These are phyloP conservation scores for Verticillium alfalfae DNA, from an alignment of 2,329 filamentous ascomycete genomes.

Conservation along the genomic window DNA sequence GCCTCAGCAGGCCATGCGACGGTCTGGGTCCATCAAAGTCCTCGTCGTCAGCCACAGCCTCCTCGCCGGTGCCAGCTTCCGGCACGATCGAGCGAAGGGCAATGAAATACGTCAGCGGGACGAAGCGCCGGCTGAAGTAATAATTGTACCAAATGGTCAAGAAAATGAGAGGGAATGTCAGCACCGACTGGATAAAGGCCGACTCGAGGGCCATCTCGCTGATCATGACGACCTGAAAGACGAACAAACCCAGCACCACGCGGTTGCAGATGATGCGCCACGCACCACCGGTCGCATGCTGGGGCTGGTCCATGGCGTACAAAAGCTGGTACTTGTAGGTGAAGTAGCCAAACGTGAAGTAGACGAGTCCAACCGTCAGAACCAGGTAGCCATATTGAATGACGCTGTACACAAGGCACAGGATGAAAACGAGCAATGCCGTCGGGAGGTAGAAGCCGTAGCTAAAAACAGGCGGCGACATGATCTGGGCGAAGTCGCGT, in stretches of 20 bases:
- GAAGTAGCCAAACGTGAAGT: conserved; percentile 79
- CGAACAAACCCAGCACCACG: conserved; percentile 74
- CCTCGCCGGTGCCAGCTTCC: conserved; percentile 32
- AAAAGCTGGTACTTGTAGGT: conserved; percentile 96
- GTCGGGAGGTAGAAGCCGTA: conserved; percentile 96
- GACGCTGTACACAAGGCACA: conserved; percentile 92
- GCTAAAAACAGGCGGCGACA: conserved; percentile 79
- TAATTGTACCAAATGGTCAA: conserved; percentile 86
- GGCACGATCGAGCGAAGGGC: conserved; percentile 75
- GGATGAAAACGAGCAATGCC: conserved; percentile 86
- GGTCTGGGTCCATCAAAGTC: conserved; percentile 27
- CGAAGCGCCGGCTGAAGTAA: conserved; percentile 74
- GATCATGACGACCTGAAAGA: conserved; percentile 89
- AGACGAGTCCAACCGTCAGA: conserved; percentile 74
- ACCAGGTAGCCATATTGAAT: conserved; percentile 75
- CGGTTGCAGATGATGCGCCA: conserved; percentile 98
- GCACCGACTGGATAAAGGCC: conserved; percentile 66
- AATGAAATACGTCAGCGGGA: conserved; percentile 87
- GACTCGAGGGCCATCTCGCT: conserved; percentile 73
- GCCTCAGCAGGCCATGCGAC: conserved; percentile 35
- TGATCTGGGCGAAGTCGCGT: conserved; percentile 78
- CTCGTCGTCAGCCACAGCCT: conserved; percentile 28
- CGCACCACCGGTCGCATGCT: conserved; percentile 85
- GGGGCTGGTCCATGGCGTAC: conserved; percentile 96
- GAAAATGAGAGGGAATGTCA: conserved; percentile 71